Percentiles rank a stretch among this genome's conserved stretches.
Evolutionary conservation across 331 rosid species (phyloP).

Genomic region (Malus hybrid): DNA sequence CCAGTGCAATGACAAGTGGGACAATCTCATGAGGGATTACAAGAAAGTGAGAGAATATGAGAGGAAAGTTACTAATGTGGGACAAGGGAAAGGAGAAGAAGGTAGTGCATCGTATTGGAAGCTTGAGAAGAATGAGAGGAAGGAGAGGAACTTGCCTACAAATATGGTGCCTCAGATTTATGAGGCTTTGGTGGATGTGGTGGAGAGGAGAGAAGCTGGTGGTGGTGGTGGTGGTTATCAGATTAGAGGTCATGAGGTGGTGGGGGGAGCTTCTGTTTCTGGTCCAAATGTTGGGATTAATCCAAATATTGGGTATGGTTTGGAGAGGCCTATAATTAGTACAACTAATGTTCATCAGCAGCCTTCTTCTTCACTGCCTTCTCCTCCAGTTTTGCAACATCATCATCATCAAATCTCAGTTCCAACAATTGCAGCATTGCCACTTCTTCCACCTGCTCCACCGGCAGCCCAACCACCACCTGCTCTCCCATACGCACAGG

Average conservation of each 20-base stretch:
- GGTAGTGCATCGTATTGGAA: slow-evolving; percentile 23
- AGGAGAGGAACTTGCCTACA: slow-evolving; percentile 35
- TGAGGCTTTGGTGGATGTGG: slow-evolving; percentile 30
- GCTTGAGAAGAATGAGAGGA: slow-evolving; percentile 36
- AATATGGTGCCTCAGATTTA: slow-evolving; percentile 37
- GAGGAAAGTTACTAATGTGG: slow-evolving; percentile 2
- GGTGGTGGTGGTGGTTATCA: not conserved
- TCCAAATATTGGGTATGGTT: slow-evolving; percentile 1
- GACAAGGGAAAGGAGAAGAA: not conserved
- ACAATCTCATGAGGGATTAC: slow-evolving; percentile 46
- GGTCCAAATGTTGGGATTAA: not conserved
- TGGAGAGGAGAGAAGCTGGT: slow-evolving; percentile 22
- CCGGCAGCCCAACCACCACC: slow-evolving; percentile 6
- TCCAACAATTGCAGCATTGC: slow-evolving; percentile 6
- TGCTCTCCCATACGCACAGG: slow-evolving; percentile 18
- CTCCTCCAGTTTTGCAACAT: not conserved
- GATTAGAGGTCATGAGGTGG: not conserved
- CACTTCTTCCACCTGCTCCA: slow-evolving; percentile 4
- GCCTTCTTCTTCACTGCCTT: not conserved
- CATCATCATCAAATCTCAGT: not conserved
- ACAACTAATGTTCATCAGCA: not conserved
- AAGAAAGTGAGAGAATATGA: slow-evolving; percentile 45
- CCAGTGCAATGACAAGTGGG: slow-evolving; percentile 54
- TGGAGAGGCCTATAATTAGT: slow-evolving; percentile 4
- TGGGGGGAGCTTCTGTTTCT: slow-evolving; percentile 1